Evolutionary conservation across 768 basidiomycete genomes (phyloP), one percentile per base, ranked within the genome.

Genomic region (Kwoniella pini): DNA sequence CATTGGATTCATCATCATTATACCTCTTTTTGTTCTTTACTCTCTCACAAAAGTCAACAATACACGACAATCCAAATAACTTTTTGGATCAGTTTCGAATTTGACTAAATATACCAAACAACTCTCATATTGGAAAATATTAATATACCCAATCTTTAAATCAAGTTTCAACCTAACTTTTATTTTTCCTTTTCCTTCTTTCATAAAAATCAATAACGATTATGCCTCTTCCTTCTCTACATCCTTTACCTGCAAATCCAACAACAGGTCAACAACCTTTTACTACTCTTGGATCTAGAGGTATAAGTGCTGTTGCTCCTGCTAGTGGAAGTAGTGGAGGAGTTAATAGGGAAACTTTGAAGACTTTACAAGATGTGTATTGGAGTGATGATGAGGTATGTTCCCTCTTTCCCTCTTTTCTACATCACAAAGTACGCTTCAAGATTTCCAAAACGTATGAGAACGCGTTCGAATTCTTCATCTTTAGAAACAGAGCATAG

Each of bases 331-430:
- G 65, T 9, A 67, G 63, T 19, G 72, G 68, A 43, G 69, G 69
- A 2, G 75, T 77, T 38, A 71, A 62, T 49, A 67, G 71, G 48
- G 78, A 79, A 48, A 66, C 74, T 13, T 59, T 80, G 58, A 76
- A 75, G 60, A 68, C 66, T 15, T 53, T 80, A 39, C 77, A 77
- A 49, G 79, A 80, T 64, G 79, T 79, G 21, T 69, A 70, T 19
- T 80, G 77, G 77, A 74, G 71, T 57, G 79, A 80, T 49, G 79
- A 80, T 52, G 79, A 80, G 69, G 78, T 79, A 65, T 54, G 78
- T 28, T 42, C 21, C 40, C n/a, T 36, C 15, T 15, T 36, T 36
- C 33, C 15, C 15, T 36, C 33, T 7, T 36, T 36, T 15, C 7
- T 15, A 7, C 33, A 7, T 36, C 33, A 15, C 7, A 7, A 36